A percentile compares a stretch with the other conserved stretches of the same genome.
Evolutionary conservation across 768 basidiomycete species (phyloP).

Genomic region (Hypholoma sublateritium): DNA sequence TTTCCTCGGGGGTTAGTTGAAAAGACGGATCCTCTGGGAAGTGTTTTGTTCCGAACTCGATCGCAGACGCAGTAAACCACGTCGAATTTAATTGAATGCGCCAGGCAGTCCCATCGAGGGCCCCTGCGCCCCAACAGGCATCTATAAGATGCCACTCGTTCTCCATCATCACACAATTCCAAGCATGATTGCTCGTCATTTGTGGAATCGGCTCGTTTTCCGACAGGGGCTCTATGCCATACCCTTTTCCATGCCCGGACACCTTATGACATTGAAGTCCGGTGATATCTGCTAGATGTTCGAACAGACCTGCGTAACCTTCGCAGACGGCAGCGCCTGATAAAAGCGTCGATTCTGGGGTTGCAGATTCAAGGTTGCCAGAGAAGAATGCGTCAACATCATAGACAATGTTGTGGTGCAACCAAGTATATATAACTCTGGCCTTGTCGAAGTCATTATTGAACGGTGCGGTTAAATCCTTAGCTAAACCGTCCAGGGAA

Average conservation of each 20-base stretch:
- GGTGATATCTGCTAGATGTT: conserved; percentile 34
- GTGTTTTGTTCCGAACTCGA: conserved; percentile 43
- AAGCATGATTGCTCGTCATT: conserved; percentile 43
- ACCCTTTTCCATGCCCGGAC: conserved; percentile 47
- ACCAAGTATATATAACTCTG: conserved; percentile 46
- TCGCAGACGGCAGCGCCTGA: conserved; percentile 50
- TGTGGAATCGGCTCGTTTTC: conserved; percentile 35
- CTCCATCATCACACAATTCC: conserved; percentile 46
- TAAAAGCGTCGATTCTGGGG: conserved; percentile 36
- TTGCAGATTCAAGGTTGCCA: conserved; percentile 34
- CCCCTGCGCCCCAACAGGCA: conserved; percentile 50
- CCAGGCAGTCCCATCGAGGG: conserved; percentile 33
- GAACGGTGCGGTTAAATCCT: conserved; percentile 41
- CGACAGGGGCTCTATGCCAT: conserved; percentile 34
- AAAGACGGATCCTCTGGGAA: conserved; percentile 44
- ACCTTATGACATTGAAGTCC: conserved; percentile 42
- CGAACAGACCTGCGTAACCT: conserved; percentile 47
- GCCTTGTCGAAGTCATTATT: conserved; percentile 43
- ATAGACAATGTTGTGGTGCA: conserved; percentile 47
- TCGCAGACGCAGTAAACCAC: conserved; percentile 42
- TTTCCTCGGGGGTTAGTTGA: conserved; percentile 38
- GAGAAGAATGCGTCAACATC: conserved; percentile 43
- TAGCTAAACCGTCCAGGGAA: conserved; percentile 38
- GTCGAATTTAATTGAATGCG: conserved; percentile 33
- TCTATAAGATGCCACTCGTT: conserved; percentile 48